phyloP scores from a whole-genome alignment of 2,329 filamentous ascomycete genomes.

The Alternaria rosae region DNA sequence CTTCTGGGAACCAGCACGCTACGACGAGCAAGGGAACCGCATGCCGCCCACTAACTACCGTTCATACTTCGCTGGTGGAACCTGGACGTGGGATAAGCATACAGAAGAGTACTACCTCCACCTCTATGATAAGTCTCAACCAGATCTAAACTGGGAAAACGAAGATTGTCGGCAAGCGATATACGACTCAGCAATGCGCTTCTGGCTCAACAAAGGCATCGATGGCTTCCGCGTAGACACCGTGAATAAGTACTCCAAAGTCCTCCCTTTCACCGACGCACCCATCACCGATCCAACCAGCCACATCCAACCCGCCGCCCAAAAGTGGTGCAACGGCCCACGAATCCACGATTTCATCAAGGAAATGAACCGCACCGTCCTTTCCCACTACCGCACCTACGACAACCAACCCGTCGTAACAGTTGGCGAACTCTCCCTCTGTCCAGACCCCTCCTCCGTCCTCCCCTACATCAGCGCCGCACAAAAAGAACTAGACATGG shows the following conservation, averaged over 20 bases:
- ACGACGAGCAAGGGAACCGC: constrained; percentile 61
- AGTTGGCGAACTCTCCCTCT: constrained; percentile 66
- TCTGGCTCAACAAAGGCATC: constrained; percentile 58
- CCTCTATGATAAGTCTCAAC: constrained; percentile 57
- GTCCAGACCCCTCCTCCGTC: constrained; percentile 52
- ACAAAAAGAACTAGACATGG: constrained; percentile 56
- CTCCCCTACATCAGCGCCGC: constrained; percentile 53
- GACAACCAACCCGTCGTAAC: constrained; percentile 54
- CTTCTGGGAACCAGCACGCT: constrained; percentile 67
- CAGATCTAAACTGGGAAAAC: constrained; percentile 60
- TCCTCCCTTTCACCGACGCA: constrained; percentile 53
- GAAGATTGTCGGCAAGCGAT: constrained; percentile 54
- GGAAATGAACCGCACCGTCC: constrained; percentile 60
- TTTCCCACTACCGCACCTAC: constrained; percentile 63
- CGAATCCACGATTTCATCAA: constrained; percentile 65
- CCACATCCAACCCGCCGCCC: constrained; percentile 57
- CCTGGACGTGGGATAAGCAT: constrained; percentile 55
- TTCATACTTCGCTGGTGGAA: constrained; percentile 50
- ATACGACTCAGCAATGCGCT: constrained; percentile 55
- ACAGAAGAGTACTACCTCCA: constrained; percentile 58
- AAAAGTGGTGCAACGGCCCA: constrained; percentile 65
- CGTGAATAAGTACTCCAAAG: constrained; percentile 59
- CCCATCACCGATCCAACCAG: constrained; percentile 50
- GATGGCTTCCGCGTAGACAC: constrained; percentile 59
- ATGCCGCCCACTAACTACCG: constrained; percentile 66